A percentile compares a stretch with the other conserved stretches of the same genome.
Evolutionary conservation across 2,329 filamentous ascomycete species (phyloP).

Genomic region (Sporothrix mexicana): DNA sequence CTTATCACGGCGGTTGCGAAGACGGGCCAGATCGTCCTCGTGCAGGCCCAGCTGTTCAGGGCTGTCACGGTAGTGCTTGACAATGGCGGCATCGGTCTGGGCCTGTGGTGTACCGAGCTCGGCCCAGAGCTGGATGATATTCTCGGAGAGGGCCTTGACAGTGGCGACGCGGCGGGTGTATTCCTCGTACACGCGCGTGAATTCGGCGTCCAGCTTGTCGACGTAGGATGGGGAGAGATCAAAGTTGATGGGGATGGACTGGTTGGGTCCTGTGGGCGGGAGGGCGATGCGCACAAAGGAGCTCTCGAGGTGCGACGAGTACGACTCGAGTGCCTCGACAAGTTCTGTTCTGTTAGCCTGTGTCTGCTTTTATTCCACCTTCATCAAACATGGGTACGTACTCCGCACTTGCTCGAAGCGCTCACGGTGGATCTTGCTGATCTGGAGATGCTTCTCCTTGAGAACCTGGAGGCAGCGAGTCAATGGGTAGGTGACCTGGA

Average conservation of each 20-base stretch:
- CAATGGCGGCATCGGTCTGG: slow-evolving; percentile 85
- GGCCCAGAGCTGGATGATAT: slow-evolving; percentile 93
- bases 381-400: slow-evolving; percentile 52
- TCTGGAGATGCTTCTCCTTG: slow-evolving; percentile 82
- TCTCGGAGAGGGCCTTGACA: slow-evolving; percentile 76
- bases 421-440: slow-evolving; percentile 84
- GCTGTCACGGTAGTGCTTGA: slow-evolving; percentile 86
- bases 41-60: slow-evolving; percentile 95
- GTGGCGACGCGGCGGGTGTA: slow-evolving; percentile 81
- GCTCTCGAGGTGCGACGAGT: slow-evolving; percentile 91
- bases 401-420: slow-evolving; percentile 95
- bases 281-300: slow-evolving; percentile 85
- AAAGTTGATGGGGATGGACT: slow-evolving; percentile 79
- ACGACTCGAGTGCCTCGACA: slow-evolving; percentile 90
- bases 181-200: slow-evolving; percentile 94
- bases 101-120: slow-evolving; percentile 93
- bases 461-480: slow-evolving; percentile 77
- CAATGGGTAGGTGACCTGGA: slow-evolving; percentile 83
- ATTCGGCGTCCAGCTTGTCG: slow-evolving; percentile 84
- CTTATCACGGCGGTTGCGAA: slow-evolving; percentile 78
- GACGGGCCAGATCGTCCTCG: slow-evolving; percentile 77
- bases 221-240: slow-evolving; percentile 93
- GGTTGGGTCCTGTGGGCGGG: slow-evolving; percentile 78
- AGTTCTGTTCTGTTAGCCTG: slow-evolving; percentile 66
- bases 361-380: not conserved